Evolutionary conservation across 202 grass and related monocot genomes (phyloP).

Genomic region (Carex sylvatica): DNA sequence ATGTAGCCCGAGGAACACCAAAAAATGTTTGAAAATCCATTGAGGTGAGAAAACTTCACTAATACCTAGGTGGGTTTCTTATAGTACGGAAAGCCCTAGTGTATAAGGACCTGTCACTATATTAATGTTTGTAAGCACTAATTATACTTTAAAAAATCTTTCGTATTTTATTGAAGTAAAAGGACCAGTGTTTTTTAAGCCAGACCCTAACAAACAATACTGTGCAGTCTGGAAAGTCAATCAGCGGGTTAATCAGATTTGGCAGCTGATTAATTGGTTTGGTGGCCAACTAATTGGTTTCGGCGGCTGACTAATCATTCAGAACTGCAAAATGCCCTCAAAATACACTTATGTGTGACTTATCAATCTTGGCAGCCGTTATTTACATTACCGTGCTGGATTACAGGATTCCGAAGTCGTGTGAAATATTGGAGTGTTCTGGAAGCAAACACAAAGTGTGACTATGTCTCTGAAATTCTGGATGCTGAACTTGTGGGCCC

Average conservation of each 20-base stretch:
- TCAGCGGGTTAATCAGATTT: no score
- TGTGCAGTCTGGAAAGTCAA: no score
- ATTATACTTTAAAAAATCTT: background rate
- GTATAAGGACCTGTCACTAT: background rate
- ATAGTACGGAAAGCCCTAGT: background rate
- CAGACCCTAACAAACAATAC: no score
- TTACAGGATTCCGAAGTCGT: constrained; percentile 40
- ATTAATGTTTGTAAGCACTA: background rate
- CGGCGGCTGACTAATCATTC: no score
- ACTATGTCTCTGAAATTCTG: constrained; percentile 40
- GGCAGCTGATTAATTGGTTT: no score
- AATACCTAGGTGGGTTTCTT: background rate
- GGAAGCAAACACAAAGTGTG: constrained; percentile 30
- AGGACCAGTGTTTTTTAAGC: no score
- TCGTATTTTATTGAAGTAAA: background rate
- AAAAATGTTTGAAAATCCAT: background rate
- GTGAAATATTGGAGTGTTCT: constrained; percentile 30
- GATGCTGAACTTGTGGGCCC: constrained; percentile 35
- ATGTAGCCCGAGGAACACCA: background rate
- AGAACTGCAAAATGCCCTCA: no score
- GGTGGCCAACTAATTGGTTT: no score
- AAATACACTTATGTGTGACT: no score
- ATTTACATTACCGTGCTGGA: no score
- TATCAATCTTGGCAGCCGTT: no score
- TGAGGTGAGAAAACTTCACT: background rate